Percentiles rank a stretch among this genome's conserved stretches.
phyloP scores from a whole-genome alignment of 805 yeast species.

The Candida tammaniensis region DNA sequence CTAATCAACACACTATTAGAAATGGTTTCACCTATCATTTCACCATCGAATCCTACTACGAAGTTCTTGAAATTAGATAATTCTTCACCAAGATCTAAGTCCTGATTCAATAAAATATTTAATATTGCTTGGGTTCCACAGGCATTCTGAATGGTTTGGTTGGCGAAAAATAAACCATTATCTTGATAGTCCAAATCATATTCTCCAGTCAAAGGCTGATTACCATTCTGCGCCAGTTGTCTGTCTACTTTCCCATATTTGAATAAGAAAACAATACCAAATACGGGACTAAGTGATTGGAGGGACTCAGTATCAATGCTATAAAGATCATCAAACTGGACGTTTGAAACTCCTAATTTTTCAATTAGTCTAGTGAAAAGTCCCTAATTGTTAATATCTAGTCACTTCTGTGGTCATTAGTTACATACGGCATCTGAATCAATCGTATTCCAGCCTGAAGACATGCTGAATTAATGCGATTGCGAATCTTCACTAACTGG shows the following conservation, averaged over 20 bases:
- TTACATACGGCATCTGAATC: conserved; percentile 58
- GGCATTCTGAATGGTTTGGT: conserved; percentile 63
- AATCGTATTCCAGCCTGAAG: conserved; percentile 56
- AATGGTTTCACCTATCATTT: conserved; percentile 58
- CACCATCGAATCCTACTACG: conserved; percentile 52
- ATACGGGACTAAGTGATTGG: conserved; percentile 36
- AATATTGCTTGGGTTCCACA: conserved; percentile 75
- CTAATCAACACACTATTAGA: conserved; percentile 58
- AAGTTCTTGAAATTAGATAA: conserved; percentile 48
- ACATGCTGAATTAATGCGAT: conserved; percentile 10
- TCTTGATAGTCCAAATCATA: conserved; percentile 34
- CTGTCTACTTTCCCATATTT: conserved; percentile 49
- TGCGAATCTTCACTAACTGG: too few species aligned
- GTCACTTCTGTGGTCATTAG: not conserved
- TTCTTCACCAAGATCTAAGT: conserved; percentile 47
- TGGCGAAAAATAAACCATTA: conserved; percentile 53
- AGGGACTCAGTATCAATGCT: conserved; percentile 48
- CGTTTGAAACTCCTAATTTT: conserved; percentile 47
- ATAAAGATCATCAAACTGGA: conserved; percentile 58
- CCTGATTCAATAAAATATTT: conserved; percentile 45
- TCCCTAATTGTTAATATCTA: conserved; percentile 35
- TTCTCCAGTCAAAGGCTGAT: conserved; percentile 43
- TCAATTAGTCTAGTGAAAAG: conserved; percentile 64
- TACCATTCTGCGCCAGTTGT: conserved; percentile 22
- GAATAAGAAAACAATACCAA: conserved; percentile 63